phyloP scores from a whole-genome alignment of 768 basidiomycete species.

The Rhodosporidiobolus sp. region DNA sequence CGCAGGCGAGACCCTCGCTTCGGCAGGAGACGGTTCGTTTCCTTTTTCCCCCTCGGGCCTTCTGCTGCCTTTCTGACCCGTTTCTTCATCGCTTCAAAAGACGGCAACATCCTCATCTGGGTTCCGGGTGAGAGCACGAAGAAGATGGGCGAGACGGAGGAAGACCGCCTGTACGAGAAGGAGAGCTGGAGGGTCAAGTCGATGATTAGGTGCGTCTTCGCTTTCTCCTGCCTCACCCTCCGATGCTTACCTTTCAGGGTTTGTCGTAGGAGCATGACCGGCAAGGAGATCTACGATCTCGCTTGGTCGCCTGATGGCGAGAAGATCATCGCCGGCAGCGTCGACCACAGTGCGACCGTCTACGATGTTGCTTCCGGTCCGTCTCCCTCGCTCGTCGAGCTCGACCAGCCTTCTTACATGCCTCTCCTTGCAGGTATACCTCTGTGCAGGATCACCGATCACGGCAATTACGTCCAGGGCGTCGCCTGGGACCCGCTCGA shows the following conservation, averaged over 20 bases:
- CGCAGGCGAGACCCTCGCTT: constrained; percentile 83
- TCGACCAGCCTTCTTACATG: background rate
- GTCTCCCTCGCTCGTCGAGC: constrained; percentile 39
- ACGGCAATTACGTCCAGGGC: constrained; percentile 94
- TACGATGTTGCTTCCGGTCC: constrained; percentile 71
- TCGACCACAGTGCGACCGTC: constrained; percentile 88
- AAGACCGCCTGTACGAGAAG: constrained; percentile 82
- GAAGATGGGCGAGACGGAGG: constrained; percentile 78
- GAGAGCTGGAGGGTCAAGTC: constrained; percentile 87
- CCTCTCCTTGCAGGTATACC: constrained; percentile 64
- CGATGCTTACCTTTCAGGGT: background rate
- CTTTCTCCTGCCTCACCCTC: background rate
- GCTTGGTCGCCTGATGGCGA: constrained; percentile 96
- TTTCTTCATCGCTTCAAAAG: constrained; percentile 54
- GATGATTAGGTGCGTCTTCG: constrained; percentile 66
- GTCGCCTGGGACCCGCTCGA: constrained; percentile 98
- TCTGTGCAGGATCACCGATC: constrained; percentile 84
- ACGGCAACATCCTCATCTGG: constrained; percentile 98
- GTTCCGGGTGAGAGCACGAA: constrained; percentile 68
- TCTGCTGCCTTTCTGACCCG: background rate
- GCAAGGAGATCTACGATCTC: constrained; percentile 95
- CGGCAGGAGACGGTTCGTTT: constrained; percentile 88
- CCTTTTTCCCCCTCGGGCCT: background rate
- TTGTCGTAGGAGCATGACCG: constrained; percentile 64
- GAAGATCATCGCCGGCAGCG: constrained; percentile 91